Evolutionary conservation across 441 rosid species (phyloP).

Genomic region (Populus hybrid): DNA sequence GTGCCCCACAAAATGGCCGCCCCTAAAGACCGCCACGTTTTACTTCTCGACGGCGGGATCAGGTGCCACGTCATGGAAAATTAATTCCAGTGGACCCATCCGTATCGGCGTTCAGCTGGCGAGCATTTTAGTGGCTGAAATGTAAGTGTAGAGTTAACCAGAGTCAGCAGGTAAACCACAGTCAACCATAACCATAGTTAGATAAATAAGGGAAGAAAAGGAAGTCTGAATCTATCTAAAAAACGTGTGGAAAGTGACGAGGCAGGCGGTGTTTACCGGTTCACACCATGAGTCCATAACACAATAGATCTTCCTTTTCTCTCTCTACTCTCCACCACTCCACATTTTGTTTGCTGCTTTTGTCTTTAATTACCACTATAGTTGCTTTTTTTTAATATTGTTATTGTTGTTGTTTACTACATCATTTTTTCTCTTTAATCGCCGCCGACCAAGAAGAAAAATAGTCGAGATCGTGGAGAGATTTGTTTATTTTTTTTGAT

Average conservation of each 20-base stretch:
- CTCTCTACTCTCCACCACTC: neutral
- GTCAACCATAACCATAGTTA: slow-evolving; percentile 10
- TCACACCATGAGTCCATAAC: neutral
- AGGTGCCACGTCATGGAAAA: slow-evolving; percentile 25
- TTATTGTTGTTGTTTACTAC: neutral
- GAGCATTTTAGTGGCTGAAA: slow-evolving; percentile 31
- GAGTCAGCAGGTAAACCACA: slow-evolving; percentile 1
- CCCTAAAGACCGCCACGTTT: neutral
- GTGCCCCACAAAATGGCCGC: neutral
- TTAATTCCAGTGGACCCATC: slow-evolving; percentile 21
- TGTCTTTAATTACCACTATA: neutral
- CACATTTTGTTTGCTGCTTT: neutral
- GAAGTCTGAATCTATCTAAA: neutral
- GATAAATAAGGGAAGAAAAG: neutral
- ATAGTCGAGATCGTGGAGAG: slow-evolving; percentile 1
- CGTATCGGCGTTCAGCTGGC: slow-evolving; percentile 28
- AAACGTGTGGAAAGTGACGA: neutral
- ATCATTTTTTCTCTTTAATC: neutral
- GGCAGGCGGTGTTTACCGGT: slow-evolving; percentile 25
- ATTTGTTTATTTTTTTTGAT: neutral
- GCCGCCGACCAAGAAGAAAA: slow-evolving; percentile 18
- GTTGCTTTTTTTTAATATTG: neutral
- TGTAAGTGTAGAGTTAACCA: neutral
- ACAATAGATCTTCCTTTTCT: neutral
- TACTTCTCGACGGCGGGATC: neutral